These are phyloP conservation scores for Starmerella scarabaei DNA, from an alignment of 805 yeast genomes.

Conservation along the genomic window DNA sequence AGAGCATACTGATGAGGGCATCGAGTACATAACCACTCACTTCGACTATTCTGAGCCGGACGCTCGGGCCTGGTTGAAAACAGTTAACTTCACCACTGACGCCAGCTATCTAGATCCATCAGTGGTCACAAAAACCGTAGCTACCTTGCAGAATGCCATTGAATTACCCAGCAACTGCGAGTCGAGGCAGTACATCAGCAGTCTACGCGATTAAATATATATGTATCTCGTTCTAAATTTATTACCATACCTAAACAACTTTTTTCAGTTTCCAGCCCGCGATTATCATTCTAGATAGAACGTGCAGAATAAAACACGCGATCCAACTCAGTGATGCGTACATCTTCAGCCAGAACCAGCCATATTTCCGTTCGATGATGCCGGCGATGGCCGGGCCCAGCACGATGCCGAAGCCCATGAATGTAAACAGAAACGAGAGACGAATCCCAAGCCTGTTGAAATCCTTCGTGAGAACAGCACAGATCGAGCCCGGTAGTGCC, in stretches of 20 bases:
- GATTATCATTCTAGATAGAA: not conserved
- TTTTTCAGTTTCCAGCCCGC: not conserved
- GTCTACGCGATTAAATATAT: not conserved
- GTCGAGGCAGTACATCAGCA: slow-evolving; percentile 11
- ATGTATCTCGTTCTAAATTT: not conserved
- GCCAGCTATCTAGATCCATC: slow-evolving; percentile 38
- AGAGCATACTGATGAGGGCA: slow-evolving; percentile 48
- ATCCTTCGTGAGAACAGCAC: slow-evolving; percentile 24
- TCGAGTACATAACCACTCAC: slow-evolving; percentile 47
- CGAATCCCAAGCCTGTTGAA: slow-evolving; percentile 23
- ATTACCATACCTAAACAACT: not conserved
- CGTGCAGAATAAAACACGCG: slow-evolving; percentile 3
- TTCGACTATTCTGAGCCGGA: slow-evolving; percentile 68
- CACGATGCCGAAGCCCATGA: slow-evolving; percentile 39
- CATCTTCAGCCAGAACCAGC: slow-evolving; percentile 19
- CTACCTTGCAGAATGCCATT: slow-evolving; percentile 49
- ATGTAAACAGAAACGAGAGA: slow-evolving; percentile 51
- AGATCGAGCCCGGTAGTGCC: slow-evolving; percentile 26
- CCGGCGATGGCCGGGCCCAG: slow-evolving; percentile 27
- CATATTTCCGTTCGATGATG: slow-evolving; percentile 17
- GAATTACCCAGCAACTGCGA: slow-evolving; percentile 31
- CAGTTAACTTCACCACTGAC: slow-evolving; percentile 49
- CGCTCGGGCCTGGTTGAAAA: slow-evolving; percentile 68
- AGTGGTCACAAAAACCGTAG: slow-evolving; percentile 43
- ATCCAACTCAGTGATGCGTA: slow-evolving; percentile 11